Evolutionary conservation across 2,329 filamentous ascomycete species (phyloP).

Genomic region (Grosmannia huntii): DNA sequence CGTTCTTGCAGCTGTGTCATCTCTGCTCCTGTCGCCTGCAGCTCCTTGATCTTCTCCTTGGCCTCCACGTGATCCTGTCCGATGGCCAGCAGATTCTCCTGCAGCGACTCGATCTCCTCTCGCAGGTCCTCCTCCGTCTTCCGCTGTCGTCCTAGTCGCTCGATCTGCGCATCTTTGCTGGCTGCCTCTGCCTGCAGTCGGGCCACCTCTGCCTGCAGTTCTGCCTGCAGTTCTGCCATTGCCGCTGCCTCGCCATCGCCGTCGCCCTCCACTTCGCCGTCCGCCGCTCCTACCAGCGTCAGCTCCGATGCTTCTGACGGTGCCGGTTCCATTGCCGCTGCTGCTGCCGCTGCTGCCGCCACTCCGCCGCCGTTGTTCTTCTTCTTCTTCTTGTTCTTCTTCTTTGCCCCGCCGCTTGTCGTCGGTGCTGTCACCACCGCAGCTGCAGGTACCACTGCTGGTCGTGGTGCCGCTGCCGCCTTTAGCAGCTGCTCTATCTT

Average conservation of each 20-base stretch:
- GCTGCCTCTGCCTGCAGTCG: constrained; percentile 33
- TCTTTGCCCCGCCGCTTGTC: constrained; percentile 26
- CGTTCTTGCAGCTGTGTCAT: constrained; percentile 41
- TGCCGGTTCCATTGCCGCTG: constrained; percentile 21
- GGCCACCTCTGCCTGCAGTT: not conserved
- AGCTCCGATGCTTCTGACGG: constrained; percentile 15
- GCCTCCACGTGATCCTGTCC: constrained; percentile 76
- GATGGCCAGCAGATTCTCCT: constrained; percentile 65
- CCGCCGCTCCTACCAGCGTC: constrained; percentile 11
- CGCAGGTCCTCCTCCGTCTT: constrained; percentile 65
- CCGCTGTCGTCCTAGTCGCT: constrained; percentile 54
- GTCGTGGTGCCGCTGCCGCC: not conserved
- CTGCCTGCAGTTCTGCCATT: not conserved
- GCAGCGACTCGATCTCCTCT: constrained; percentile 76
- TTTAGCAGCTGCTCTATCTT: constrained; percentile 5
- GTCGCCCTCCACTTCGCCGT: constrained; percentile 16
- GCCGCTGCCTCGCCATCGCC: not conserved
- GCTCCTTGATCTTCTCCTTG: constrained; percentile 61
- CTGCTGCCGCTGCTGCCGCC: constrained; percentile 22
- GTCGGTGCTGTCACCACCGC: constrained; percentile 3
- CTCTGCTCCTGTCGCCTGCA: constrained; percentile 45
- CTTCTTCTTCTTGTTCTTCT: constrained; percentile 88
- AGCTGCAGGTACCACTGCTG: not conserved
- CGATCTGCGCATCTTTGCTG: constrained; percentile 60
- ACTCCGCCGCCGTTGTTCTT: constrained; percentile 32